Conservation (phyloP, 1,284 basidiomycete species). For the Caloboletus inedulis region DNA sequence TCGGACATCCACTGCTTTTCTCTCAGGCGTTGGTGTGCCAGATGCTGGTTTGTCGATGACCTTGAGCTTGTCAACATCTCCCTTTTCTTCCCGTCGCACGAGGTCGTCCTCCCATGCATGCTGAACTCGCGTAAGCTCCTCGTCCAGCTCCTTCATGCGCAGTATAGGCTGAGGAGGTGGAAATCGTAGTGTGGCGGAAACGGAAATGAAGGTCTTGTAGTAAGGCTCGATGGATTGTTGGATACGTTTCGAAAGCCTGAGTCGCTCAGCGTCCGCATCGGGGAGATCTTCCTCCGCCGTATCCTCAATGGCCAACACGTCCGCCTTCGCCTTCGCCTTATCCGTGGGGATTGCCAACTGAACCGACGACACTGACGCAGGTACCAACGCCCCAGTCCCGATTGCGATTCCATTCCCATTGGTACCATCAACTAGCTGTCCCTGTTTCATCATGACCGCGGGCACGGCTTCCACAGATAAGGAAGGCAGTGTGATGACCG, state of each 20-base stretch:
- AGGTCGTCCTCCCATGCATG: conserved; percentile 81
- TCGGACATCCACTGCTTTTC: conserved; percentile 12
- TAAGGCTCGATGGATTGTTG: conserved; percentile 81
- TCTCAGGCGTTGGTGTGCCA: conserved; percentile 31
- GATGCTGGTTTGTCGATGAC: conserved; percentile 23
- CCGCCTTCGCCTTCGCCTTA: conserved; percentile 20
- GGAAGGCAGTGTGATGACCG: conserved; percentile 76
- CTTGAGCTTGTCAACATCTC: conserved; percentile 42
- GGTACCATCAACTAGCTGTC: conserved; percentile 12
- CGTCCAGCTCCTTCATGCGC: conserved; percentile 84
- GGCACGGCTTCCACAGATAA: conserved; percentile 66
- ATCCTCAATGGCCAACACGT: conserved; percentile 17
- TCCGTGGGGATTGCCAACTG: conserved; percentile 29
- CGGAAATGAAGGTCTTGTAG: conserved; percentile 80
- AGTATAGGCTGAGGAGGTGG: conserved; percentile 85
- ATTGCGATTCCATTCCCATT: conserved; percentile 13
- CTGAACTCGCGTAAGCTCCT: conserved; percentile 64
- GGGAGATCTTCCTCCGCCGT: conserved; percentile 53
- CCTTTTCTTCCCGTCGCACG: conserved; percentile 72
- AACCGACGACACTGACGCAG: conserved; percentile 33
- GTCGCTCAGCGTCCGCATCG: conserved; percentile 65
- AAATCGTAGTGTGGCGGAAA: conserved; percentile 86
- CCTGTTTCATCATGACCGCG: conserved; percentile 26
- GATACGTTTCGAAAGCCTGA: conserved; percentile 67
- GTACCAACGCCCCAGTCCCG: conserved; percentile 22